Evolutionary conservation across 805 yeast species (phyloP), one percentile per base, ranked within the genome.

Genomic region (Wickerhamiella vanderwaltii): DNA sequence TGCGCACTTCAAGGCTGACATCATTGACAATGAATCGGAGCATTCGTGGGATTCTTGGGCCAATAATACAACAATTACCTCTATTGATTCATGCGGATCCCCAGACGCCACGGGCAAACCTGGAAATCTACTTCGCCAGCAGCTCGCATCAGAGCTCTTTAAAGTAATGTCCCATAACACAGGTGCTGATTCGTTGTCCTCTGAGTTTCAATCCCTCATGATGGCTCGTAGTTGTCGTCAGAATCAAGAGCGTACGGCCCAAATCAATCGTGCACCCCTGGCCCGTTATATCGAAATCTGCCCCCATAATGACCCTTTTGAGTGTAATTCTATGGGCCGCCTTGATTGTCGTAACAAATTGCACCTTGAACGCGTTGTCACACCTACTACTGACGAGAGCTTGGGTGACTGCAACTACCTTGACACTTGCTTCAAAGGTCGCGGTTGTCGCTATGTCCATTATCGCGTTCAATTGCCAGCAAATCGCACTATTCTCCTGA

Each of bases 321-420:
- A 19, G 15, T 37, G 40, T 19, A 25, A 20, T 6, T 25, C 26
- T 11, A 11, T 20, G 6, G 36, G 36, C 5, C 36, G 26, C 17
- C 12, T 33, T 11, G 36, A 33, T 6, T 33, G 36, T n/a, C 31
- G 25, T 6, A 29, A 37, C 24, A 37, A 29, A 29, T 33, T 37
- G 13, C 58, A 66, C 46, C 53, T 66, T 20, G 60, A 59, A 46
- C 58, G 60, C 2, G 45, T 57, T 9, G 32, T 56, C 7, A 44
- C 49, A 28, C 43, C 57, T 12, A 77, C 73, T 43, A 85, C 95
- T 0, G 96, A 88, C 52, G 42, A 62, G 2, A 61, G 68, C 13
- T 57, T 84, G 6, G 96, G 95, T 1, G 96, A 87, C 59, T 87
- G 97, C 57, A 86, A 95, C 7, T 87, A 87, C 56, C 67, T 87